phyloP scores from a whole-genome alignment of 345 rosid species.

The Gossypium sturtianum region DNA sequence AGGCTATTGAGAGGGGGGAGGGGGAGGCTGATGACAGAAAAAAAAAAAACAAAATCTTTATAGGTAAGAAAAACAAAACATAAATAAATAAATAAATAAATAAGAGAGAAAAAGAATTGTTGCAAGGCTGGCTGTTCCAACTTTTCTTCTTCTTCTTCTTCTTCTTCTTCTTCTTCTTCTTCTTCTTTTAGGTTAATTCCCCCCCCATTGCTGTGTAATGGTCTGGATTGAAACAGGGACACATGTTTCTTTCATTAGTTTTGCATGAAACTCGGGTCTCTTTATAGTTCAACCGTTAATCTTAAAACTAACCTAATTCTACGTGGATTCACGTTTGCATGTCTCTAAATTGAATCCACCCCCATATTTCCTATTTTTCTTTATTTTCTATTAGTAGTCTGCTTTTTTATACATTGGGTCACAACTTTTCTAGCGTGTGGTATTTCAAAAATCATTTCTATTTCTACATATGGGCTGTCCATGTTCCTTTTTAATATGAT shows the following conservation, averaged over 20 bases:
- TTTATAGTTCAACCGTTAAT: slow-evolving; percentile 22
- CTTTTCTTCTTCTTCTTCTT: neutral
- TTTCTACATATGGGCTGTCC: no score
- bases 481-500: no score
- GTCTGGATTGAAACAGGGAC: slow-evolving; percentile 2
- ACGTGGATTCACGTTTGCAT: slow-evolving; percentile 49
- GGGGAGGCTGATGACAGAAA: neutral
- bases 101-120: slow-evolving; percentile 3
- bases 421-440: no score
- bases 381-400: neutral
- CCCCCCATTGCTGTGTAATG: neutral
- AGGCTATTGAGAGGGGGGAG: neutral
- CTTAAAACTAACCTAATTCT: slow-evolving; percentile 11
- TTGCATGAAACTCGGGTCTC: slow-evolving; percentile 38
- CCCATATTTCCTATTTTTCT: neutral
- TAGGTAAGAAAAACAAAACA: neutral
- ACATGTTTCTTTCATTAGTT: slow-evolving; percentile 24
- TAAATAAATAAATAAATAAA: neutral
- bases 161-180: neutral
- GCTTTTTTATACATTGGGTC: neutral
- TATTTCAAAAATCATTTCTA: no score
- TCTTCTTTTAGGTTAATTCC: neutral
- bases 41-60: neutral
- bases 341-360: neutral
- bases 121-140: neutral